A percentile compares a stretch with the other conserved stretches of the same genome.
These are phyloP conservation scores for Pueraria montana DNA, from an alignment of 306 rosid species.

Conservation along the genomic window DNA sequence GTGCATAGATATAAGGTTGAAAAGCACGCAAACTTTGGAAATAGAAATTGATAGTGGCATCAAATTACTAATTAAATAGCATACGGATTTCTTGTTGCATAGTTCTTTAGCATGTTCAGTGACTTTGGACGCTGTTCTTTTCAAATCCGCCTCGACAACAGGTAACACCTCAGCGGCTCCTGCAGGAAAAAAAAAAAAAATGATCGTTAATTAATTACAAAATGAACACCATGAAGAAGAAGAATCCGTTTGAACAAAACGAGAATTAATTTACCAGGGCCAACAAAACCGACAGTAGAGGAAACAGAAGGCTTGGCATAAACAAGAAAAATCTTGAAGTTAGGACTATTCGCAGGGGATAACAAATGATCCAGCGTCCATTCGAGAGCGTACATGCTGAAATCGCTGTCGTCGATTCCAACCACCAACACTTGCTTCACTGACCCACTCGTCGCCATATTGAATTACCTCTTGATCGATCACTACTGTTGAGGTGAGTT, in stretches of 20 bases:
- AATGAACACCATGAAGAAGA: no score
- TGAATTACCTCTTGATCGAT: no score
- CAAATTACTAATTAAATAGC: not conserved
- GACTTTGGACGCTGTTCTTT: slow-evolving; percentile 50
- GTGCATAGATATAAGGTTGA: no score
- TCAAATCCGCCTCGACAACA: slow-evolving; percentile 64
- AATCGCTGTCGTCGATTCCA: slow-evolving; percentile 78
- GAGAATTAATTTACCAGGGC: slow-evolving; percentile 61
- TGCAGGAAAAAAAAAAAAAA: slow-evolving; percentile 2
- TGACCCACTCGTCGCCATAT: not conserved
- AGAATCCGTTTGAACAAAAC: not conserved
- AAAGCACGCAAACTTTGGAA: not conserved
- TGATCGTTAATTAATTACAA: not conserved
- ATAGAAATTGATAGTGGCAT: not conserved
- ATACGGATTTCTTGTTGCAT: slow-evolving; percentile 63
- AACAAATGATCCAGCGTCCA: slow-evolving; percentile 78
- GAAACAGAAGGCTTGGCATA: slow-evolving; percentile 65
- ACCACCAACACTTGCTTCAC: slow-evolving; percentile 76
- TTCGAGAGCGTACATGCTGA: slow-evolving; percentile 64
- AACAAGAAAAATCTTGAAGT: slow-evolving; percentile 71
- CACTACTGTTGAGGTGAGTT: not conserved
- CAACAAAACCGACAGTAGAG: slow-evolving; percentile 65
- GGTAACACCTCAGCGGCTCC: slow-evolving; percentile 70
- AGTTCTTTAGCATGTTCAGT: slow-evolving; percentile 53
- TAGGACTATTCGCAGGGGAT: slow-evolving; percentile 12